A percentile compares a stretch with the other conserved stretches of the same genome.
Evolutionary conservation across 768 basidiomycete species (phyloP).

Genomic region (Russula ochroleuca): DNA sequence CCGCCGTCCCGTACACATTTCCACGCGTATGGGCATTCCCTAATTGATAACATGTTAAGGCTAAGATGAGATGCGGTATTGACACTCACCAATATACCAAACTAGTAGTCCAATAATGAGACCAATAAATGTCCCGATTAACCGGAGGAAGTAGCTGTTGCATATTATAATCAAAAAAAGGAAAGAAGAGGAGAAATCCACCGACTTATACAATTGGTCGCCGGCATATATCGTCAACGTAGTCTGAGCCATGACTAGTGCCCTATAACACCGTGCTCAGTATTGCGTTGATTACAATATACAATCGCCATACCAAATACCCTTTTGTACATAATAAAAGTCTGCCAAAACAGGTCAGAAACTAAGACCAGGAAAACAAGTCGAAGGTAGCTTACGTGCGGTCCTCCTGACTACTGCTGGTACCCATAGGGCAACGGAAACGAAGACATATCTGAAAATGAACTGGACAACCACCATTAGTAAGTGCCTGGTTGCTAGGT

Average conservation of each 20-base stretch:
- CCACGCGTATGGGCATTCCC: conserved; percentile 46
- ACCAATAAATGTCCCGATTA: conserved; percentile 46
- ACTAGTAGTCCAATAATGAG: conserved; percentile 46
- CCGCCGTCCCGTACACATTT: conserved; percentile 52
- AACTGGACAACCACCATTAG: conserved; percentile 36
- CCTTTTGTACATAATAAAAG: conserved; percentile 44
- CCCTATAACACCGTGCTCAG: conserved; percentile 35
- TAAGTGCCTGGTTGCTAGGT: neutral
- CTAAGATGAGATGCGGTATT: neutral
- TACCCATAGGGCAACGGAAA: conserved; percentile 50
- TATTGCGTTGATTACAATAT: neutral
- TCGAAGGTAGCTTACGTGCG: conserved; percentile 38
- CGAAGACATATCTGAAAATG: conserved; percentile 46
- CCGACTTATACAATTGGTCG: conserved; percentile 52
- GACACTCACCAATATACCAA: conserved; percentile 45
- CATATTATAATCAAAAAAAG: conserved; percentile 2
- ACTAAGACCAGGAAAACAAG: neutral
- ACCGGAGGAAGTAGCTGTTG: conserved; percentile 41
- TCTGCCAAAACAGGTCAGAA: conserved; percentile 30
- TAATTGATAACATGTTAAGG: conserved; percentile 14
- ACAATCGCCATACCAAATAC: conserved; percentile 39
- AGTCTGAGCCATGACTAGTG: conserved; percentile 58
- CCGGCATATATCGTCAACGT: conserved; percentile 53
- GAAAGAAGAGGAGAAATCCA: neutral
- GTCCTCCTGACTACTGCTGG: conserved; percentile 41